Evolutionary conservation across 179 eudicot genomes (phyloP).

Genomic region (Beta corolliflora): DNA sequence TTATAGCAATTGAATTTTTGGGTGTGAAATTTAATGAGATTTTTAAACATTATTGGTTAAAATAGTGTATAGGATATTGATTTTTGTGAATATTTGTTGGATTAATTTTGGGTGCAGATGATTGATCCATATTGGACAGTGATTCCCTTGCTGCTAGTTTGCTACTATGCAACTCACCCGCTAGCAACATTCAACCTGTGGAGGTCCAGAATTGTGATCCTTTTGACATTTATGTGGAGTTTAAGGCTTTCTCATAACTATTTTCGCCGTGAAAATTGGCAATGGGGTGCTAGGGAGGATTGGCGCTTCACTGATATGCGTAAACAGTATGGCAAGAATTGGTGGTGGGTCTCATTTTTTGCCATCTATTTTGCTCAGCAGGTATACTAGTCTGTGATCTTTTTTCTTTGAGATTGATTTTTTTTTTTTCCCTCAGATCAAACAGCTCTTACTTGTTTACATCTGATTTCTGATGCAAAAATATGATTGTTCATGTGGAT

Average conservation of each 20-base stretch:
- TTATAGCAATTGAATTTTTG: too few species aligned
- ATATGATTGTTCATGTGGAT: background rate
- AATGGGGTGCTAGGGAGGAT: conserved; percentile 89
- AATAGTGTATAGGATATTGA: background rate
- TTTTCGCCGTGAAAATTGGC: conserved; percentile 87
- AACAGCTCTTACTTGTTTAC: background rate
- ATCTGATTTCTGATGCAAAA: conserved; percentile 7
- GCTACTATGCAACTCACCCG: conserved; percentile 77
- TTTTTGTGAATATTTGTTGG: background rate
- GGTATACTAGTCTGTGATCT: conserved; percentile 36
- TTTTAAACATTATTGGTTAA: too few species aligned
- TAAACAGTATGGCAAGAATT: conserved; percentile 57
- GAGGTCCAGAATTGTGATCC: conserved; percentile 65
- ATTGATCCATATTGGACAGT: conserved; percentile 92
- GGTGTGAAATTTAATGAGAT: too few species aligned
- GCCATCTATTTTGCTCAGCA: conserved; percentile 80
- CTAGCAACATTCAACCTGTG: conserved; percentile 39
- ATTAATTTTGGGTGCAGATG: conserved; percentile 55
- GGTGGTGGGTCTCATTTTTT: conserved; percentile 98
- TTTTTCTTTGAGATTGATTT: background rate
- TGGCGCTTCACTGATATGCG: conserved; percentile 90
- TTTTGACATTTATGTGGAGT: conserved; percentile 79
- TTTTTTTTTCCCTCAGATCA: background rate
- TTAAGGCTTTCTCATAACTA: conserved; percentile 80
- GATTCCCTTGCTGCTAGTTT: conserved; percentile 67